Conservation (phyloP, 768 basidiomycete species). For the Termitomyces eurrhizus region DNA sequence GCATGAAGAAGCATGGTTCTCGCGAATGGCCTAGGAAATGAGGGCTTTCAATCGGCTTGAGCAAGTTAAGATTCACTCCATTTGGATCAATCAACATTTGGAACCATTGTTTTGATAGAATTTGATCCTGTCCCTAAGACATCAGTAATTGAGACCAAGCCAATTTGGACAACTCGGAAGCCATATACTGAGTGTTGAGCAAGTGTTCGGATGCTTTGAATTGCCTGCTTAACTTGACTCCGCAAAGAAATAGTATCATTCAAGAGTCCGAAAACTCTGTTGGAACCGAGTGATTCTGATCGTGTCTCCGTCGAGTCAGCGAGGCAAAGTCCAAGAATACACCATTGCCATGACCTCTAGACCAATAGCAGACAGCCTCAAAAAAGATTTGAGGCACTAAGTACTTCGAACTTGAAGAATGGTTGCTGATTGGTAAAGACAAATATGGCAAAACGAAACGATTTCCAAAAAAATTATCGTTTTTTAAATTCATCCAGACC, state of each 20-base stretch:
- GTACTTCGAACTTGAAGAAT: neutral
- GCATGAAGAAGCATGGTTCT: neutral
- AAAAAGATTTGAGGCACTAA: neutral
- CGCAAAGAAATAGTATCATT: too few relatives aligned
- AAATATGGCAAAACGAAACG: conserved; percentile 8
- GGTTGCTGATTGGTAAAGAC: conserved; percentile 2
- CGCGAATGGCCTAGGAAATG: neutral
- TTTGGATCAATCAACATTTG: neutral
- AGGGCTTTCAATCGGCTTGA: neutral
- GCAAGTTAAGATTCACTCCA: neutral
- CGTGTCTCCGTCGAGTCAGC: neutral
- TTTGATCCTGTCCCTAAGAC: too few relatives aligned
- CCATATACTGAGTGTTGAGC: neutral
- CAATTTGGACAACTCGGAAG: neutral
- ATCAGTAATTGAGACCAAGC: neutral
- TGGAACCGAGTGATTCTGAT: neutral
- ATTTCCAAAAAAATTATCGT: conserved; percentile 4
- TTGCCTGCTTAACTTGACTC: neutral
- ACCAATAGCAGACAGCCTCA: neutral
- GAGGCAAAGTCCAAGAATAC: neutral
- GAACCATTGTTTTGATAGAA: neutral
- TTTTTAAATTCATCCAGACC: neutral
- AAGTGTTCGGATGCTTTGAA: neutral
- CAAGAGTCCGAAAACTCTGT: neutral
- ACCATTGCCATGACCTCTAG: neutral